Conservation (phyloP, 116 monocot genomes). For the Papilionanthe hybrid region DNA sequence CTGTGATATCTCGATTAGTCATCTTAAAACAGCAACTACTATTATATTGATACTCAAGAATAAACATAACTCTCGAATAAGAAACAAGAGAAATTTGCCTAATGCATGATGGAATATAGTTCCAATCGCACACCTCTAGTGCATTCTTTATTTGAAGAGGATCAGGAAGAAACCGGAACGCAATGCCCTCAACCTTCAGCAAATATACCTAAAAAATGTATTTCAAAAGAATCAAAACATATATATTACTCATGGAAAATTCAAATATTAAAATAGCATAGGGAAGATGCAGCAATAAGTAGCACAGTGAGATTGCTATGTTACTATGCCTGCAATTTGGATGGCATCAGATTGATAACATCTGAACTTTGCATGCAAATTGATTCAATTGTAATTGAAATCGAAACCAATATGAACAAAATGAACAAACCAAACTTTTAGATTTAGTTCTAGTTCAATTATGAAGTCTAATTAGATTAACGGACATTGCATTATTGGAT, state of each 20-base stretch:
- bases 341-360: not conserved
- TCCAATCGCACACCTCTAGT: slow-evolving; percentile 47
- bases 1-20: not conserved
- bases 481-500: not conserved
- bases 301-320: not conserved
- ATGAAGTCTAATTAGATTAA: not conserved
- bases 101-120: not conserved
- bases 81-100: not conserved
- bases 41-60: not conserved
- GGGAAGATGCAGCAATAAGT: not conserved
- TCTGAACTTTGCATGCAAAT: not conserved
- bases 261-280: not conserved
- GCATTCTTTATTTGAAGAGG: slow-evolving; percentile 97
- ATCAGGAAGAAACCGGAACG: slow-evolving; percentile 92
- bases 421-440: not conserved
- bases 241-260: not conserved
- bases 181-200: slow-evolving; percentile 98
- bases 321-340: not conserved
- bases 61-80: not conserved
- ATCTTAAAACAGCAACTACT: not conserved
- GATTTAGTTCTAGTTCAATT: not conserved
- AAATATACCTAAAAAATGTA: slow-evolving; percentile 70
- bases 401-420: not conserved
- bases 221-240: slow-evolving; percentile 5
- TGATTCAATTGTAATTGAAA: not conserved